Evolutionary conservation across 2,329 filamentous ascomycete genomes (phyloP).

Genomic region (Cladosporium colombiae): DNA sequence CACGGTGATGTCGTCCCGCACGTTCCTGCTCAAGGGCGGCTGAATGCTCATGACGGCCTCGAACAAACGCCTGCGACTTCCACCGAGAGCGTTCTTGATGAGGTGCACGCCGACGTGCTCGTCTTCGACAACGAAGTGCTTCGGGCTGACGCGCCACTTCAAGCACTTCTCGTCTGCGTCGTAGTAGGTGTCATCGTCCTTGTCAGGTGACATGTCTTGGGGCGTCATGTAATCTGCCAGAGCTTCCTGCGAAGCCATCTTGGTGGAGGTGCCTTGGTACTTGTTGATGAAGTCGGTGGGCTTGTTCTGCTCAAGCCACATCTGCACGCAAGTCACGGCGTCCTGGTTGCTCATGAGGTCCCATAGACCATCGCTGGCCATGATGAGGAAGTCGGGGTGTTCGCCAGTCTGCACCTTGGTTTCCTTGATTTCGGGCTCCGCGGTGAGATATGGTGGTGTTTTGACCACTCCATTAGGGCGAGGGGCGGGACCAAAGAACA

Average conservation of each 20-base stretch:
- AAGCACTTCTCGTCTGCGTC: conserved; percentile 40
- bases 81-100: conserved; percentile 55
- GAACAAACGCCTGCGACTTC: conserved; percentile 45
- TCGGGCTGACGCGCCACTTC: conserved; percentile 44
- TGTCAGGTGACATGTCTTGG: conserved; percentile 22
- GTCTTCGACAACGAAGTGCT: conserved; percentile 53
- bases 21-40: conserved; percentile 38
- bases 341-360: conserved; percentile 37
- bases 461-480: conserved; percentile 45
- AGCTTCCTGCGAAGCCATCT: not conserved
- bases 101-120: conserved; percentile 56
- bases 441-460: conserved; percentile 68
- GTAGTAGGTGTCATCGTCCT: conserved; percentile 40
- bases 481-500: conserved; percentile 53
- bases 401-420: conserved; percentile 48
- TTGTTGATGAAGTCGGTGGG: conserved; percentile 27
- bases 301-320: conserved; percentile 53
- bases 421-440: conserved; percentile 64
- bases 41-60: conserved; percentile 41
- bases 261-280: conserved; percentile 16
- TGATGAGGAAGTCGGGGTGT: conserved; percentile 60
- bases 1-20: conserved; percentile 55
- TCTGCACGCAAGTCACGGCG: conserved; percentile 49
- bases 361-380: conserved; percentile 68
- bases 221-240: conserved; percentile 7